A percentile compares a stretch with the other conserved stretches of the same genome.
Conservation (phyloP, 305 asterid genomes). For the Fraxinus nigra region DNA sequence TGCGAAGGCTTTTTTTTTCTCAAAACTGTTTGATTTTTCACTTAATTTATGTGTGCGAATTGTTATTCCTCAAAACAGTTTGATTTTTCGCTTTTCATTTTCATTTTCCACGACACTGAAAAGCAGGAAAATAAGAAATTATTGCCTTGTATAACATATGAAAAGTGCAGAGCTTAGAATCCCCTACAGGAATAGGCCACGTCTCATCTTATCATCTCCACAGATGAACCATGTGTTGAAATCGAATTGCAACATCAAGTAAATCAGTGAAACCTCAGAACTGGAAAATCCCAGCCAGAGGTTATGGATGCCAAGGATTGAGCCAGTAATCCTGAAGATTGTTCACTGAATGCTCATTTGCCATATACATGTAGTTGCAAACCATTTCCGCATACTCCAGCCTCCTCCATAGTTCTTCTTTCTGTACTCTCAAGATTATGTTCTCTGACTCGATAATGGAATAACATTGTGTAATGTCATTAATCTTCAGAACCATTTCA, state of each 20-base stretch:
- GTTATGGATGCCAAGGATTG: background rate
- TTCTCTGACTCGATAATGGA: background rate
- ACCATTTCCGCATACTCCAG: background rate
- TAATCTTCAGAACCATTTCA: constrained; percentile 24
- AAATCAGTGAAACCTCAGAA: background rate
- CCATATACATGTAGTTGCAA: background rate
- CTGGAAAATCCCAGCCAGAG: background rate
- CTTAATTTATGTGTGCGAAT: background rate
- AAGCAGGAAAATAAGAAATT: background rate
- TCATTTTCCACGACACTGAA: background rate
- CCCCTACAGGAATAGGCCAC: background rate
- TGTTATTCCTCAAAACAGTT: background rate
- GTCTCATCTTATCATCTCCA: background rate
- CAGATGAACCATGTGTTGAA: background rate
- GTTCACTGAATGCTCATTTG: background rate
- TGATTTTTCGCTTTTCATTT: background rate
- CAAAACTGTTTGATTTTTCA: background rate
- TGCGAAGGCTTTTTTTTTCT: background rate
- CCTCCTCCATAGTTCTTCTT: background rate
- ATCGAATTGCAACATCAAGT: background rate
- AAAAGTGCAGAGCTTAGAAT: background rate
- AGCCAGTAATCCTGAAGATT: background rate
- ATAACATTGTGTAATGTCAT: constrained; percentile 21
- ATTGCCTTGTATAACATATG: background rate
- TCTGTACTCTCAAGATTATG: background rate